A percentile compares a stretch with the other conserved stretches of the same genome.
Evolutionary conservation across 1,284 basidiomycete genomes (phyloP).

Genomic region (Rhodofomes roseus): DNA sequence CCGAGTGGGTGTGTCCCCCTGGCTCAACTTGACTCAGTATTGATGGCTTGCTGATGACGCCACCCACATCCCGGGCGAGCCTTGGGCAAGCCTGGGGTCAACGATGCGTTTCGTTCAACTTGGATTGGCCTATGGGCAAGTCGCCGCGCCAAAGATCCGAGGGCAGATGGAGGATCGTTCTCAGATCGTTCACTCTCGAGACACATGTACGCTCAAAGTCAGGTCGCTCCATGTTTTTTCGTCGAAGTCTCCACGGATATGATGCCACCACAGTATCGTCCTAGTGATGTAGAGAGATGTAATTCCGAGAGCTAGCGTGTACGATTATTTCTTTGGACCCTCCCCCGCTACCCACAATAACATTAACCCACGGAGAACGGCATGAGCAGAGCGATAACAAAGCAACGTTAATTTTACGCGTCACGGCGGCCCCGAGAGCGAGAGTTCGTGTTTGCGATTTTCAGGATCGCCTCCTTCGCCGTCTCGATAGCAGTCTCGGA

Average conservation of each 20-base stretch:
- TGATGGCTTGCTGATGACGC: too few relatives aligned
- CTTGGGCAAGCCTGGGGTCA: too few relatives aligned
- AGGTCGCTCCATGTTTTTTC: neutral
- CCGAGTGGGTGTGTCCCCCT: too few relatives aligned
- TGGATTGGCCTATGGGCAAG: too few relatives aligned
- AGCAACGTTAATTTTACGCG: conserved; percentile 6
- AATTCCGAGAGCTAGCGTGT: conserved; percentile 13
- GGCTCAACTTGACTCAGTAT: too few relatives aligned
- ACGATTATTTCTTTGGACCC: neutral
- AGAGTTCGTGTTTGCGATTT: conserved; percentile 45
- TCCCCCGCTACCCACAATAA: conserved; percentile 2
- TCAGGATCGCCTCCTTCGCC: conserved; percentile 80
- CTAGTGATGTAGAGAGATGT: conserved; percentile 5
- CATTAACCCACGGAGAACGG: neutral
- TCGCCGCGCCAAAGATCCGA: too few relatives aligned
- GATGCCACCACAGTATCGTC: neutral
- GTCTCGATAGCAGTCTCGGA: conserved; percentile 65
- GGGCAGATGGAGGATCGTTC: too few relatives aligned
- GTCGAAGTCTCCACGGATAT: neutral
- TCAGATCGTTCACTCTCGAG: too few relatives aligned
- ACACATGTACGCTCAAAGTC: too few relatives aligned
- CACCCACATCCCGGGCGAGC: too few relatives aligned
- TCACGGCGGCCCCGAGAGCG: conserved; percentile 43
- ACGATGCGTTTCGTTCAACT: too few relatives aligned
- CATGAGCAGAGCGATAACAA: neutral